These are phyloP conservation scores for Metschnikowia corniflorae DNA, from an alignment of 805 yeast genomes.

Conservation along the genomic window DNA sequence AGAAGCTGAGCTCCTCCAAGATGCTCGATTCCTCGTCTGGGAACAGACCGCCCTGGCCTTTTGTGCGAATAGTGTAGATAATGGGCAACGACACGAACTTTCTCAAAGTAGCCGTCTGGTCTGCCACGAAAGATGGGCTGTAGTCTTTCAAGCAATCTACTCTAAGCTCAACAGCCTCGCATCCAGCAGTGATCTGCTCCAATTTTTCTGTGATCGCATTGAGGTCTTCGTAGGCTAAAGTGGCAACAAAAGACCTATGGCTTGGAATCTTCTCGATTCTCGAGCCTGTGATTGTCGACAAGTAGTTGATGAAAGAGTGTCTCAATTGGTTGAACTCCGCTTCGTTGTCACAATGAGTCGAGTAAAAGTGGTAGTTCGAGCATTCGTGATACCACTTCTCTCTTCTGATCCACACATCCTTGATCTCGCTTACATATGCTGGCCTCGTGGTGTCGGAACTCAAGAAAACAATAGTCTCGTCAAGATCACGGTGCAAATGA, in stretches of 20 bases:
- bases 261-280: constrained; percentile 36
- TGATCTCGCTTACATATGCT: constrained; percentile 74
- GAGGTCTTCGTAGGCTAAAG: constrained; percentile 67
- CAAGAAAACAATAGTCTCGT: constrained; percentile 72
- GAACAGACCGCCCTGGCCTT: constrained; percentile 78
- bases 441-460: constrained; percentile 83
- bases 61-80: constrained; percentile 74
- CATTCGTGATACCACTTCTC: constrained; percentile 75
- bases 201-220: constrained; percentile 42
- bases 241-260: constrained; percentile 62
- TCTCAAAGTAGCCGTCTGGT: constrained; percentile 70
- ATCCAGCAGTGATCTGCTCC: constrained; percentile 58
- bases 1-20: constrained; percentile 48
- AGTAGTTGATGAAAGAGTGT: constrained; percentile 54
- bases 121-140: constrained; percentile 56
- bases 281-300: constrained; percentile 60
- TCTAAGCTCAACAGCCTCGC: constrained; percentile 79
- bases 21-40: constrained; percentile 52
- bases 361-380: constrained; percentile 72
- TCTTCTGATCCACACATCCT: constrained; percentile 81
- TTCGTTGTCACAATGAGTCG: constrained; percentile 62
- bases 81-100: constrained; percentile 66
- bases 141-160: constrained; percentile 63
- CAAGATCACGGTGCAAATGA: constrained; percentile 85
- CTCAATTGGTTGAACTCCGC: constrained; percentile 55